These are phyloP conservation scores for Tuber microsphaerosporum DNA, from an alignment of 495 filamentous ascomycete genomes.

Conservation along the genomic window DNA sequence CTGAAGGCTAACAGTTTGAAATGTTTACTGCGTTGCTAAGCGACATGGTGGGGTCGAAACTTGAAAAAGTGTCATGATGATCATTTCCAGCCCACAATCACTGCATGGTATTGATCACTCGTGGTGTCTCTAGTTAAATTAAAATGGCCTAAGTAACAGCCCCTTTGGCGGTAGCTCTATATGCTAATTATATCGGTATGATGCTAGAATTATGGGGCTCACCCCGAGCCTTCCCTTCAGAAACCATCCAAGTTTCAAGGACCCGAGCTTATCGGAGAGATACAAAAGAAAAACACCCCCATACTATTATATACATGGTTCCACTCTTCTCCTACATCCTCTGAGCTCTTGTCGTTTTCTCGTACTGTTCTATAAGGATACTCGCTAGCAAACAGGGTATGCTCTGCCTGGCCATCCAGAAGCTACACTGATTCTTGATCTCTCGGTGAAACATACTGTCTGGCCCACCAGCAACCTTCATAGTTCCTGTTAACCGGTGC, in stretches of 20 bases:
- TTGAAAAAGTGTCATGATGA: background rate
- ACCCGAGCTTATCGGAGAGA: background rate
- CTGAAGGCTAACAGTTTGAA: background rate
- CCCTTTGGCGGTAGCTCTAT: background rate
- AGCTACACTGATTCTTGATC: constrained; percentile 74
- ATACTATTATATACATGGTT: background rate
- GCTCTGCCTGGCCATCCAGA: constrained; percentile 87
- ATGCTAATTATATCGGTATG: background rate
- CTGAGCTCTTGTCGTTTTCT: constrained; percentile 60
- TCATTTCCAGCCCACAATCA: background rate
- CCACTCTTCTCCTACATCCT: constrained; percentile 4
- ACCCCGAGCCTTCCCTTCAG: background rate
- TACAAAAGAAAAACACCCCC: background rate
- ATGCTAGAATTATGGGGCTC: background rate
- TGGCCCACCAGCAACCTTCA: constrained; percentile 91
- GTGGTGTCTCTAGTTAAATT: background rate
- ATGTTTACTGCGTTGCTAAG: background rate
- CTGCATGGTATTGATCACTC: background rate
- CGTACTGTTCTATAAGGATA: constrained; percentile 50
- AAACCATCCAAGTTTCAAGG: background rate
- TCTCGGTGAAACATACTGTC: constrained; percentile 75
- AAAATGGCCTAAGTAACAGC: background rate
- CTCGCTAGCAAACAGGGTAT: constrained; percentile 83
- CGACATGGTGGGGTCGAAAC: background rate
- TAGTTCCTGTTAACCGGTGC: constrained; percentile 55